These are phyloP conservation scores for Candida cerambycidarum DNA, from an alignment of 805 yeast species.

Conservation along the genomic window DNA sequence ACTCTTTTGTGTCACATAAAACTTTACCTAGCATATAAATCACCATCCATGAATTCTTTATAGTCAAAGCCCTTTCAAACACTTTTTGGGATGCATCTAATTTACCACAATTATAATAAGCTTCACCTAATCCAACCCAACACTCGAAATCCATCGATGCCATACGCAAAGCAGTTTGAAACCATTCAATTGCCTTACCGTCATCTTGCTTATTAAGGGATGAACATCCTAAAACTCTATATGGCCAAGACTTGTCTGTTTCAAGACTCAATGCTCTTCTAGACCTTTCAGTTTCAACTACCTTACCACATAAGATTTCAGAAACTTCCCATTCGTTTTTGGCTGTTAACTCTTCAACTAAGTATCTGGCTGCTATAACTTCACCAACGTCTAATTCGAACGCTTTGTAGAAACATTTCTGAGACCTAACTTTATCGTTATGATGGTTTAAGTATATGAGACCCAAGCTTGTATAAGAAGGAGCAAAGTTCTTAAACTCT, in stretches of 20 bases:
- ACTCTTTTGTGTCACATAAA: constrained; percentile 63
- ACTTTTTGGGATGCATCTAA: constrained; percentile 85
- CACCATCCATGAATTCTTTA: constrained; percentile 61
- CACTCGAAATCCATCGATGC: constrained; percentile 68
- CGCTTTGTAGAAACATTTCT: constrained; percentile 85
- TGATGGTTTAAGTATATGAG: constrained; percentile 59
- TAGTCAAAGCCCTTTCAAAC: constrained; percentile 59
- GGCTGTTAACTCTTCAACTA: constrained; percentile 68
- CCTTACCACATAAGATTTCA: constrained; percentile 64
- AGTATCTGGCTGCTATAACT: constrained; percentile 65
- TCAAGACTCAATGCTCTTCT: constrained; percentile 43
- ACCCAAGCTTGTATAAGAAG: constrained; percentile 83
- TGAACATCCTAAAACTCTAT: constrained; percentile 79
- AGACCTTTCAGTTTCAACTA: constrained; percentile 63
- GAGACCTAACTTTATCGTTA: constrained; percentile 65
- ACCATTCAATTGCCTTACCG: constrained; percentile 80
- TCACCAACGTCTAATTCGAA: constrained; percentile 84
- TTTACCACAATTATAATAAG: constrained; percentile 82
- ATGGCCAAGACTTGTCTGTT: constrained; percentile 73
- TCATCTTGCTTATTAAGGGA: constrained; percentile 69
- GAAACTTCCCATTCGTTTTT: constrained; percentile 82
- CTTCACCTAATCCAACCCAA: constrained; percentile 98
- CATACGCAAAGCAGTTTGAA: constrained; percentile 79
- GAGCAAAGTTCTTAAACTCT: constrained; percentile 63
- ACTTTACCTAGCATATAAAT: constrained; percentile 67